These are phyloP conservation scores for Globisporangium echinulatum DNA, from an alignment of 352 stramenopile species.

Conservation along the genomic window DNA sequence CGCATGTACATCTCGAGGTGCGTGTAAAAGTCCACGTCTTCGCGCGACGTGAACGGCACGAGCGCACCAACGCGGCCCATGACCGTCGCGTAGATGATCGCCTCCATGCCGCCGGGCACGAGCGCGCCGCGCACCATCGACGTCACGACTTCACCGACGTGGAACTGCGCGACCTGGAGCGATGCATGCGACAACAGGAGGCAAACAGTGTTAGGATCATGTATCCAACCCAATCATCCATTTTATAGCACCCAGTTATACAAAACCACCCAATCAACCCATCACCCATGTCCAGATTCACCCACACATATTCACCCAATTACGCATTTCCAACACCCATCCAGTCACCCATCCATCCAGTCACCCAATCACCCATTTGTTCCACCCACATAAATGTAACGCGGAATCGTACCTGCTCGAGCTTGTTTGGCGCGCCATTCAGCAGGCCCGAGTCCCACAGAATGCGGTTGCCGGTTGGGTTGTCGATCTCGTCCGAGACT, in stretches of 20 bases:
- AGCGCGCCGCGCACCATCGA: slow-evolving; percentile 93
- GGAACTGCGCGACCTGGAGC: slow-evolving; percentile 86
- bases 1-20: slow-evolving; percentile 97
- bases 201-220: no score
- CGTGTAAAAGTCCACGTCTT: slow-evolving; percentile 98
- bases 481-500: slow-evolving; percentile 94
- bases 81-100: slow-evolving; percentile 96
- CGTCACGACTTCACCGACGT: slow-evolving; percentile 98
- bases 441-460: slow-evolving; percentile 94
- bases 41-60: slow-evolving; percentile 94
- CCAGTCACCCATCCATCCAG: no score
- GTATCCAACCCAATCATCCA: no score
- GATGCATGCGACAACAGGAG: neutral
- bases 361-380: no score
- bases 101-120: slow-evolving; percentile 94
- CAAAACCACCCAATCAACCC: no score
- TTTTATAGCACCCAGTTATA: no score
- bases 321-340: no score
- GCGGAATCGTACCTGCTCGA: slow-evolving; percentile 82
- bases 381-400: neutral
- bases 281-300: no score
- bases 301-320: no score
- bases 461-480: slow-evolving; percentile 93
- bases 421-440: slow-evolving; percentile 94
- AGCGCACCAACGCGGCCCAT: slow-evolving; percentile 95